phyloP scores from a whole-genome alignment of 768 basidiomycete species.

The Lentinula lateritia region DNA sequence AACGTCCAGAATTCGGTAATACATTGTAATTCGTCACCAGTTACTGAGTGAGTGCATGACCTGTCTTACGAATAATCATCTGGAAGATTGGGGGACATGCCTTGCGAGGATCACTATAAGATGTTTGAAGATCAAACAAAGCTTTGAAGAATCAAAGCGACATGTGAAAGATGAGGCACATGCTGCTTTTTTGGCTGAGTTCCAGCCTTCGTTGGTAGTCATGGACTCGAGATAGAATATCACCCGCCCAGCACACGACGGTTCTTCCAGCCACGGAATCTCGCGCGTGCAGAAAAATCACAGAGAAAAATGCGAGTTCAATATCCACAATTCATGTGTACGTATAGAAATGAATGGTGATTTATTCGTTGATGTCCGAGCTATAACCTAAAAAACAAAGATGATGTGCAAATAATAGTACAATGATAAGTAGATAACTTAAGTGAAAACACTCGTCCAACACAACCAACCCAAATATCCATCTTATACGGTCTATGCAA shows the following conservation, averaged over 20 bases:
- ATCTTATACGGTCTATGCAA: conserved; percentile 7
- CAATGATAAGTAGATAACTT: not conserved
- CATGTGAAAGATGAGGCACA: not conserved
- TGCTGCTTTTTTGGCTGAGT: not conserved
- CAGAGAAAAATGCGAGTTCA: not conserved
- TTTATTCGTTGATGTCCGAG: not conserved
- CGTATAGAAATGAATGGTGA: not conserved
- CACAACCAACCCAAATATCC: not conserved
- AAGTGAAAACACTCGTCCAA: not conserved
- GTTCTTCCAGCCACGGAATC: no score
- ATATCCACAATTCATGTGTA: not conserved
- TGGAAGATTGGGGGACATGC: no score
- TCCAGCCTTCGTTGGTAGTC: not conserved
- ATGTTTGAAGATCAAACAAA: not conserved
- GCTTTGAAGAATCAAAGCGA: not conserved
- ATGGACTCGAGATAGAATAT: not conserved
- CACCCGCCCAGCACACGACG: no score
- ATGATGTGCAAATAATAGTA: not conserved
- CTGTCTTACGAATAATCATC: no score
- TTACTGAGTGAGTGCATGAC: no score
- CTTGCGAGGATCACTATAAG: no score
- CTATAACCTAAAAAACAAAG: not conserved
- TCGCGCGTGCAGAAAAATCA: no score
- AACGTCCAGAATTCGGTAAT: no score
- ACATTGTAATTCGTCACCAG: no score